Base-by-base conservation (phyloP, 495 filamentous ascomycete genomes). In the Daldinia vernicosa region DNA sequence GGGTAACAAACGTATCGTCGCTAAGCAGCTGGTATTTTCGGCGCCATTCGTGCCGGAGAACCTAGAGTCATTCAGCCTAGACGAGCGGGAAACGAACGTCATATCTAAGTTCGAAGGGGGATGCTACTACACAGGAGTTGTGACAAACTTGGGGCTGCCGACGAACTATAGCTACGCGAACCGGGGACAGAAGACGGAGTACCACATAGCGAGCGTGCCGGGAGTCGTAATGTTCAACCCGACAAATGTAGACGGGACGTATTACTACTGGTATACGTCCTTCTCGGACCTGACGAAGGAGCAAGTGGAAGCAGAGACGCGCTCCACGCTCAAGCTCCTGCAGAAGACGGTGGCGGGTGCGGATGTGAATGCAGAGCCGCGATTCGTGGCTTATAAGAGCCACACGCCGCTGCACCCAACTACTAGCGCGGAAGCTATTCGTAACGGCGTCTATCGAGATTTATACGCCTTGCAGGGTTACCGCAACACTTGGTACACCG, bases 401-500 rank as follows among this genome's bases (percentile, higher is more conserved):
- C 80, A 82, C 56, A 73, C 75, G 0, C 76, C 82, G 3, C 77
- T 81, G 62, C 71, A 78, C 51, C 72, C 75, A 5, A 70, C 71
- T 6, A 76, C 78, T 0, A 62, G 76, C 11, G 70, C 78, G 3
- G 77, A 75, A 12, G 81, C 65, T 4, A 66, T 69, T 57, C 66
- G 66, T 2, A 54, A 33, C 2, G 85, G 86, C 1, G 87, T 88
- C 43, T 89, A 89, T 56, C 64, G 77, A 28, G 65, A 82, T n/a
- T 52, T 86, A 33, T 77, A 84, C 68, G 75, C 43, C 11, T 61
- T 89, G 61, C 85, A 89, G 70, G 86, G 86, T 2, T 63, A 81
- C 26, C 71, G 80, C 43, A 79, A 80, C 24, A 87, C 84, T 11
- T 89, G 65, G 50, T 89, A 83, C 59, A 87, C 85, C 0, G 85